Conservation (phyloP, 805 yeast species). For the Saturnispora saitoi region DNA sequence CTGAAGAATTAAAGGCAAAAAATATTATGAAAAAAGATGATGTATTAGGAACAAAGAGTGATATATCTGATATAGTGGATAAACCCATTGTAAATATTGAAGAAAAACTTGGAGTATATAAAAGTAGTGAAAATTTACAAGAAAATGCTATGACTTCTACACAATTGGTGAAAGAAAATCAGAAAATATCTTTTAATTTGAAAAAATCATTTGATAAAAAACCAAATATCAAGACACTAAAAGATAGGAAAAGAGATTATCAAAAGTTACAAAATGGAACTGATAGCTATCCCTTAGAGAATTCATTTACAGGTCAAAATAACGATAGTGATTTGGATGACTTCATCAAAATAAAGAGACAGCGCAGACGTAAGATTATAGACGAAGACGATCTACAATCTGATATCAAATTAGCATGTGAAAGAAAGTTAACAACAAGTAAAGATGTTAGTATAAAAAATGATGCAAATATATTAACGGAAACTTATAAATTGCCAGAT, state of each 20-base stretch:
- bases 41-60: neutral
- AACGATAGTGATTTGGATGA: conserved; percentile 12
- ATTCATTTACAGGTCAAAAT: neutral
- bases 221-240: neutral
- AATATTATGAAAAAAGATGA: neutral
- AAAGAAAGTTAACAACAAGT: neutral
- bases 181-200: neutral
- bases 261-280: neutral
- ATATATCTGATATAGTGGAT: neutral
- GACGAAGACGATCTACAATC: neutral
- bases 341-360: conserved; percentile 4
- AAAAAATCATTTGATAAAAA: neutral
- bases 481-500: neutral
- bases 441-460: neutral
- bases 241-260: conserved; percentile 11
- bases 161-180: neutral
- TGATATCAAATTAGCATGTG: neutral
- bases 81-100: neutral
- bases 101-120: neutral
- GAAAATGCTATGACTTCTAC: too few species aligned
- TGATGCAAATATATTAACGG: neutral
- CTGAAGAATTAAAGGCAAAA: neutral
- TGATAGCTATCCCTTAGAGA: neutral
- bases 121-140: neutral
- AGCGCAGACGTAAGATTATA: conserved; percentile 4